A percentile compares a stretch with the other conserved stretches of the same genome.
phyloP scores from a whole-genome alignment of 164 flowering plant genomes.

The grape (Vitis vinifera) region ASM3070453v1 NC_081808.1:1098501-1099000 shows the following conservation, averaged over 20 bases:
- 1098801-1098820: slow-evolving; percentile 96
- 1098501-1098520: slow-evolving; percentile 31
- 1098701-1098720: slow-evolving; percentile 85
- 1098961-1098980: no score
- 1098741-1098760: slow-evolving; percentile 42
- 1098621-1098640: slow-evolving; percentile 73
- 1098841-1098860: slow-evolving; percentile 94
- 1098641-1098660: slow-evolving; percentile 52
- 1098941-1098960: no score
- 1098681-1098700: slow-evolving; percentile 67
- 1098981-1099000: no score
- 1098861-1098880: slow-evolving; percentile 29
- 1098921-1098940: no score
- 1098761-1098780: slow-evolving; percentile 70
- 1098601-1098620: slow-evolving; percentile 67
- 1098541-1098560: slow-evolving; percentile 79
- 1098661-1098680: slow-evolving; percentile 53
- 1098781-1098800: slow-evolving; percentile 66
- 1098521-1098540: slow-evolving; percentile 38
- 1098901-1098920: no score
- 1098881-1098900: neutral
- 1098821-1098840: slow-evolving; percentile 93
- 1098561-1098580: slow-evolving; percentile 87
- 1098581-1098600: slow-evolving; percentile 76
- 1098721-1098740: slow-evolving; percentile 50